Evolutionary conservation across 352 stramenopile species (phyloP).

Genomic region (Blastocystis sp.): DNA sequence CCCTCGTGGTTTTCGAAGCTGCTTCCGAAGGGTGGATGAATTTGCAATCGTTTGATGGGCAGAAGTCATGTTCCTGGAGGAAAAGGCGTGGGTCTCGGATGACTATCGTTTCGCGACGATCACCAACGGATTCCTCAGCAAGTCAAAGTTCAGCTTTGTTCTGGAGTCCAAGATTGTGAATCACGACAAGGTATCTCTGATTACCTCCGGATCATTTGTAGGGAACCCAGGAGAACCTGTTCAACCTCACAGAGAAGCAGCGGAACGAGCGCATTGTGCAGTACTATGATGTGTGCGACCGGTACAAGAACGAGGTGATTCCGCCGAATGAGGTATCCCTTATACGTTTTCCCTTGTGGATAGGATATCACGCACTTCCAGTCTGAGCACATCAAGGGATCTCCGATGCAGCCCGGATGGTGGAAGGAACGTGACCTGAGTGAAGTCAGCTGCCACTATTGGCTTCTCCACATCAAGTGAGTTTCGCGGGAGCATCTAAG

Average conservation of each 20-base stretch:
- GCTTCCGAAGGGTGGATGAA: background rate
- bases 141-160: background rate
- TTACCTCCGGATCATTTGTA: background rate
- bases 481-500: background rate
- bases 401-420: background rate
- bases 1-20: slow-evolving; percentile 23
- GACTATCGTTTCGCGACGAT: slow-evolving; percentile 25
- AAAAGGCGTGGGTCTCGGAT: background rate
- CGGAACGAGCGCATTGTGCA: background rate
- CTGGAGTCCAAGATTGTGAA: background rate
- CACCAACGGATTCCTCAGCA: background rate
- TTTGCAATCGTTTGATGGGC: background rate
- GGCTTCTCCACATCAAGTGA: slow-evolving; percentile 30
- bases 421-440: background rate
- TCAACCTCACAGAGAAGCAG: slow-evolving; percentile 3
- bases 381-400: background rate
- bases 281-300: background rate
- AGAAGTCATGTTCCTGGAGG: background rate
- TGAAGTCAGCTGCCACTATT: background rate
- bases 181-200: background rate
- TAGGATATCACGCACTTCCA: background rate
- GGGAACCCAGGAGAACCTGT: background rate
- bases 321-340: background rate
- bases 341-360: background rate
- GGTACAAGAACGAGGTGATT: slow-evolving; percentile 3